Percentiles rank a stretch among this genome's conserved stretches.
Conservation (phyloP, 176 grass and related monocot species). For the Hordeum vulgare region DNA sequence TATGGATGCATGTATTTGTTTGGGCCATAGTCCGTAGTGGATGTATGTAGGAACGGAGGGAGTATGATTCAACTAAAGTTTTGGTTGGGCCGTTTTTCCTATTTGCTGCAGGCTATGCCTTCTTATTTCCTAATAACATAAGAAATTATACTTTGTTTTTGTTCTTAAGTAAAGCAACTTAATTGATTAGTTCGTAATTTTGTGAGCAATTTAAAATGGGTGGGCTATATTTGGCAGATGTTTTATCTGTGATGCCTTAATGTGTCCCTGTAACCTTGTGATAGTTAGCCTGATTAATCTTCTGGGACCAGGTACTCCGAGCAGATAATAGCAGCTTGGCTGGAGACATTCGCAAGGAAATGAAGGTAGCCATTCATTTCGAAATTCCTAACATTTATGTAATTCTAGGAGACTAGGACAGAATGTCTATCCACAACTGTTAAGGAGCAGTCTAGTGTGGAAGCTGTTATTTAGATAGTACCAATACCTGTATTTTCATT, state of each 20-base stretch:
- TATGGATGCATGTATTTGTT: no score
- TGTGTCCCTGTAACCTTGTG: background rate
- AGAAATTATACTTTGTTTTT: background rate
- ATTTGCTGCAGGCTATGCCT: background rate
- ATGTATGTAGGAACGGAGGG: no score
- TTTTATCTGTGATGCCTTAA: background rate
- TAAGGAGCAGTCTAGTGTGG: background rate
- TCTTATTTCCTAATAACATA: background rate
- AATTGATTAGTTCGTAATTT: background rate
- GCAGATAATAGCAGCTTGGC: constrained; percentile 95
- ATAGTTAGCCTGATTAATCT: background rate
- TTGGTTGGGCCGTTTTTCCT: constrained; percentile 1
- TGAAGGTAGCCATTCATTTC: constrained; percentile 49
- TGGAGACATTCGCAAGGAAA: constrained; percentile 97
- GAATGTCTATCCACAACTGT: background rate
- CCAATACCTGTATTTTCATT: background rate
- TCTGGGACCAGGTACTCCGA: constrained; percentile 65
- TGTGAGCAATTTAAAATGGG: background rate
- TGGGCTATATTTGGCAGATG: background rate
- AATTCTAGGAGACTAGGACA: background rate
- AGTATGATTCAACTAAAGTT: background rate
- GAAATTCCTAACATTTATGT: background rate
- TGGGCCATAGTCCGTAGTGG: no score
- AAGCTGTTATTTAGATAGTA: background rate
- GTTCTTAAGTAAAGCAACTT: background rate